phyloP scores from a whole-genome alignment of 1,139 yeast species.

The Diutina siamensis region DNA sequence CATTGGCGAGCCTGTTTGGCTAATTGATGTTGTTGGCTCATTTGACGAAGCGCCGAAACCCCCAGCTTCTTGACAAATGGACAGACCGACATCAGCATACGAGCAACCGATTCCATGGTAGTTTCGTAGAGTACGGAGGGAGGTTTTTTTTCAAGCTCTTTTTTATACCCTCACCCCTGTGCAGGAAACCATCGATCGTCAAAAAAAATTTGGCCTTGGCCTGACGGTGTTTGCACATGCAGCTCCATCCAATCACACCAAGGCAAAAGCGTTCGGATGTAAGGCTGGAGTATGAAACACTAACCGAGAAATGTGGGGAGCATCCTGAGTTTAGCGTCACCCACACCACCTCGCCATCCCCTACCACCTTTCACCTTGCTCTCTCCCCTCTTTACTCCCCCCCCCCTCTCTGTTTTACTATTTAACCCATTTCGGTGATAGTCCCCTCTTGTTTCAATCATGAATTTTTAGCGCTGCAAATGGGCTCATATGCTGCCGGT shows the following conservation, averaged over 20 bases:
- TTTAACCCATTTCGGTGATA: too few relatives aligned
- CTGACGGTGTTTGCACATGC: too few relatives aligned
- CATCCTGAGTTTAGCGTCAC: too few relatives aligned
- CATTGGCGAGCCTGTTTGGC: conserved; percentile 51
- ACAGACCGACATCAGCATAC: conserved; percentile 69
- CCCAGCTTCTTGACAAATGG: conserved; percentile 75
- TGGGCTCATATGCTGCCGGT: neutral
- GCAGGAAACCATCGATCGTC: conserved; percentile 1
- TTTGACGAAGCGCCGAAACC: conserved; percentile 44
- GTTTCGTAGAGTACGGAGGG: neutral
- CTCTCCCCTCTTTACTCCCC: neutral
- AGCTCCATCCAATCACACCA: neutral
- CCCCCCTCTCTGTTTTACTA: too few relatives aligned
- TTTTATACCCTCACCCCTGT: neutral
- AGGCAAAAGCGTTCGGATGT: too few relatives aligned
- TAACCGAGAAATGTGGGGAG: too few relatives aligned
- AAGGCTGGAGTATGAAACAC: too few relatives aligned
- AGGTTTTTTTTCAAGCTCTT: neutral
- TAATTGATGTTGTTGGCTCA: conserved; percentile 26
- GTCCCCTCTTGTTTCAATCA: neutral
- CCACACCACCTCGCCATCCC: too few relatives aligned
- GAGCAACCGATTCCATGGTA: conserved; percentile 70
- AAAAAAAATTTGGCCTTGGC: too few relatives aligned
- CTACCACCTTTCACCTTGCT: too few relatives aligned
- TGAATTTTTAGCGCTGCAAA: neutral